Evolutionary conservation across 345 rosid genomes (phyloP), one percentile per base, ranked within the genome.

Genomic region (Rhodamnia argentea): DNA sequence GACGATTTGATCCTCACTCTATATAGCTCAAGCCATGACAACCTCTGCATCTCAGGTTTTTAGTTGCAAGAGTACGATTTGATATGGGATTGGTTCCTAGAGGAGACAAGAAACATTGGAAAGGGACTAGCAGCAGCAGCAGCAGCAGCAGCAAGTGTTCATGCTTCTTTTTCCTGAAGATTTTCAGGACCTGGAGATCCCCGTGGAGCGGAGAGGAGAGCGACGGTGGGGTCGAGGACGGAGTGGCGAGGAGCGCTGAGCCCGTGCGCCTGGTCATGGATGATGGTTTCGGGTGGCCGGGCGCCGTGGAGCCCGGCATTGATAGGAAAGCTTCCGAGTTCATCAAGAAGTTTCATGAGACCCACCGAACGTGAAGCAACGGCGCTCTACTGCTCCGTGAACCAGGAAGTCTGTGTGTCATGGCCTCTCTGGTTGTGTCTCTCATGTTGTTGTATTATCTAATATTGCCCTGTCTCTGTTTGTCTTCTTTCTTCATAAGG

Each of bases 341-440:
- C 87, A 91, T 91, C 87, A 87, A 20, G 86, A 89, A 88, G 87
- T 89, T 91, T 70, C 92, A 89, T 62, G 91, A 91, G 85, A 86
- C 76, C 86, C 89, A 83, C 11, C 91, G 15, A 50, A 27, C 70
- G 27, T 76, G 74, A 85, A 54, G 26, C 50, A 44, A 55, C 42
- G 7, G 51, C 18, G 13, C 70, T 27, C 57, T 24, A 7, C 20
- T 18, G 0, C 47, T 32, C 47, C 47, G 10, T 10, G 18, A 18
- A 32, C 37, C 6, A 1, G 47, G 24, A 70, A 70, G 78, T 70
- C 22, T 18, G 24, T 53, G 55, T 64, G 76, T 64, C 76, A 32
- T 32, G 76, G 44, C 76, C 23, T 10, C 81, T 20, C 81, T 70
- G 40, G 40, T 3, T 70, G 6, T 42, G 23, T 70, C 81, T 37